These are phyloP conservation scores for Psilocybe tampanensis DNA, from an alignment of 768 basidiomycete genomes.

Conservation along the genomic window DNA sequence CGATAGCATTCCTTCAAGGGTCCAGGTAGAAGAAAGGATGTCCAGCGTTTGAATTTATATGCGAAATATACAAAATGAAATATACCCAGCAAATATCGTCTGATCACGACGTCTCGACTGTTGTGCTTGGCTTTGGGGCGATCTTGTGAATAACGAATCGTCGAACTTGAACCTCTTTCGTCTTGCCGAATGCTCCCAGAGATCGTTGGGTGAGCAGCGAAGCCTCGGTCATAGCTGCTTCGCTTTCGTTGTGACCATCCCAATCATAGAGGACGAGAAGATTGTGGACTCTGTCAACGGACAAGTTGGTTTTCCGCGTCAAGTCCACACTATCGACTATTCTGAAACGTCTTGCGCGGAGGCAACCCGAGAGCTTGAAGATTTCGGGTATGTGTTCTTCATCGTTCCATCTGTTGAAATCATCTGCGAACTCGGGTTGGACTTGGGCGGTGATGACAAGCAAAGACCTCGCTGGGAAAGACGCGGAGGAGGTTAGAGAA, in stretches of 20 bases:
- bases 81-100: background rate
- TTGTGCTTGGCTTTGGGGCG: too few species aligned
- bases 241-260: too few species aligned
- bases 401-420: slow-evolving; percentile 38
- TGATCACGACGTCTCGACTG: too few species aligned
- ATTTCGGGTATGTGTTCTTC: slow-evolving; percentile 35
- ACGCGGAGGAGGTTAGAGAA: slow-evolving; percentile 2
- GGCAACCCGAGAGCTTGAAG: slow-evolving; percentile 16
- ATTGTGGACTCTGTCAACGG: too few species aligned
- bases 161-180: too few species aligned
- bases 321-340: slow-evolving; percentile 21
- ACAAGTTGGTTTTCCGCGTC: background rate
- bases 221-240: too few species aligned
- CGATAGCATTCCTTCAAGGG: slow-evolving; percentile 52
- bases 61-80: background rate
- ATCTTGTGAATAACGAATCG: too few species aligned
- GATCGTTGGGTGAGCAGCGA: too few species aligned
- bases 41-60: background rate
- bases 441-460: slow-evolving; percentile 18
- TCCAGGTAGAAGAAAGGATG: slow-evolving; percentile 38
- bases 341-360: slow-evolving; percentile 28
- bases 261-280: too few species aligned
- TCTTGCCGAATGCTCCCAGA: too few species aligned
- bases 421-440: slow-evolving; percentile 25
- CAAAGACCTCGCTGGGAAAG: too few species aligned